Base-by-base conservation (phyloP, 768 basidiomycete species). In the Amanita phalloides region DNA sequence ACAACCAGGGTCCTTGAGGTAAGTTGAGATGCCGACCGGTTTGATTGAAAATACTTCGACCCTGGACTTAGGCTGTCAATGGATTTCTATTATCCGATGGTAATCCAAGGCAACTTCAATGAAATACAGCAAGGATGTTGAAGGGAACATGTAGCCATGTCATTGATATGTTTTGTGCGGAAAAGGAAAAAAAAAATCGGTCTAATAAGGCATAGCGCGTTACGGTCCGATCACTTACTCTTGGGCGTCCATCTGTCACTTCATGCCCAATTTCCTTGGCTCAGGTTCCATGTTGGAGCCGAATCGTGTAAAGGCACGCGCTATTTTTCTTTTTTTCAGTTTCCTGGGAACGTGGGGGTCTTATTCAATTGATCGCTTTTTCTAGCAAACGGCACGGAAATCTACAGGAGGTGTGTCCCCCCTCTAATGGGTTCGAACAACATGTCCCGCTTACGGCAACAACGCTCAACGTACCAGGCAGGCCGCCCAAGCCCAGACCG, bases 321-420 rank as follows among this genome's bases (percentile, higher is more conserved):
- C 46, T 26, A 21, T 20, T 21, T 47, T 20, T 48, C 11, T 30
- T 9, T 9, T 9, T 30, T 17, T 17, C 17, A 1, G 11, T 8
- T 23, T 33, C 28, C 17, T 13, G 17, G 4, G 46, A 28, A 33
- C 32, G 17, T 17, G 3, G 9, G 6, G 13, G 14, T 10, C 35
- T 48, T 13, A 48, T 10, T 32, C 17, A n/a, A 14, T 48, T 36
- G n/a, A 13, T 20, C 36, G 10, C 32, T 9, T 9, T 35, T 9
- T 30, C 17, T 28, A 49, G 48, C 48, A 49, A 49, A 49, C 48
- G 10, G 48, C 48, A 17, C 48, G 48, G 9, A 49, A 49, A 17
- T 38, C 48, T 9, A 49, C 48, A n/a, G 48, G 48, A 49, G 37
- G 48, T 39, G 36, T 21, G 46, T 36, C 3, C 7, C 21, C 14